phyloP scores from a whole-genome alignment of 352 stramenopile genomes.

The Globisporangium takayamanum region DNA sequence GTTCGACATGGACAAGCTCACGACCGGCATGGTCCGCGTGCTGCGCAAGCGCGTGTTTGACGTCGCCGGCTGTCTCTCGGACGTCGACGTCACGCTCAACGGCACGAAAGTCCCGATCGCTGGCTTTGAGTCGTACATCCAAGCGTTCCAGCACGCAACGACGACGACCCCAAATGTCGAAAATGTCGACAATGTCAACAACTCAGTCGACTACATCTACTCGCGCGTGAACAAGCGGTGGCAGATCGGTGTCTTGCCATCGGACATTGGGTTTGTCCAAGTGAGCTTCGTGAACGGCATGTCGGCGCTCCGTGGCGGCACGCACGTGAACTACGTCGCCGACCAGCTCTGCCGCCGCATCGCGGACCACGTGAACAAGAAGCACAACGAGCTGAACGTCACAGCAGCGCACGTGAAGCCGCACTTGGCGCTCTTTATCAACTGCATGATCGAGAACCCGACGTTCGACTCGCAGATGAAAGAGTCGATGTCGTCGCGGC shows the following conservation, averaged over 20 bases:
- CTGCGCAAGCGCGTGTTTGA: slow-evolving; percentile 97
- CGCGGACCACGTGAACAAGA: slow-evolving; percentile 94
- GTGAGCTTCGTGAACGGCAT: slow-evolving; percentile 99
- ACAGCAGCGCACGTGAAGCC: slow-evolving; percentile 96
- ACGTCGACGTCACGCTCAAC: slow-evolving; percentile 92
- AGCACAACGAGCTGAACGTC: slow-evolving; percentile 91
- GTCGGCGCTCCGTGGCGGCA: slow-evolving; percentile 94
- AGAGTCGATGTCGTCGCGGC: slow-evolving; percentile 95
- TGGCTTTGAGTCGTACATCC: slow-evolving; percentile 96
- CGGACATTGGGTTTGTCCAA: slow-evolving; percentile 92
- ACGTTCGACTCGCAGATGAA: slow-evolving; percentile 99
- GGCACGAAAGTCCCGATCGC: slow-evolving; percentile 81
- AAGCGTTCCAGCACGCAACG: slow-evolving; percentile 77
- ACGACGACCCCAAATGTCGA: slow-evolving; percentile 13
- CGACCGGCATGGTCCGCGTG: slow-evolving; percentile 90
- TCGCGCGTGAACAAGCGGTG: slow-evolving; percentile 93
- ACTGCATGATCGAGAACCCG: slow-evolving; percentile 98
- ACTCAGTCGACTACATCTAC: slow-evolving; percentile 79
- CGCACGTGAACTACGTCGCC: slow-evolving; percentile 90
- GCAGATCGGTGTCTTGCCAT: slow-evolving; percentile 92
- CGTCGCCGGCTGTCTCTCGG: slow-evolving; percentile 94
- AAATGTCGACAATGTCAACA: not conserved
- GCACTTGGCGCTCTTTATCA: slow-evolving; percentile 97
- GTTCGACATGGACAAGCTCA: slow-evolving; percentile 95
- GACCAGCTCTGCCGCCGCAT: slow-evolving; percentile 85